These are phyloP conservation scores for Venturia carpophila DNA, from an alignment of 2,329 filamentous ascomycete species.

Conservation along the genomic window DNA sequence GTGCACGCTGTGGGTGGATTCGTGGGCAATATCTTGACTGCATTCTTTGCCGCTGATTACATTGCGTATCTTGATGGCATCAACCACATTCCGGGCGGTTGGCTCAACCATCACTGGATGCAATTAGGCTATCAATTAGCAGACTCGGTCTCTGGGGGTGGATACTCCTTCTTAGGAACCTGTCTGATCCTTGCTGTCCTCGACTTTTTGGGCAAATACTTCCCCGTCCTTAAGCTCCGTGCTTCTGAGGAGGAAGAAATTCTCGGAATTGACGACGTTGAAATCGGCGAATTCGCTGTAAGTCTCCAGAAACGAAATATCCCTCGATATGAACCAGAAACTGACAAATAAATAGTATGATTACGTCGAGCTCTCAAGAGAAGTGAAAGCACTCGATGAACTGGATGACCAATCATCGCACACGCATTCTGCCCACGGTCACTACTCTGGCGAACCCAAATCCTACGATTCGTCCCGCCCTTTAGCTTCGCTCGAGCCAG, in stretches of 20 bases:
- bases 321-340: slow-evolving; percentile 15
- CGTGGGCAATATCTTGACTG: slow-evolving; percentile 71
- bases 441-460: slow-evolving; percentile 15
- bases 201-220: slow-evolving; percentile 64
- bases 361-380: slow-evolving; percentile 75
- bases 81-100: slow-evolving; percentile 63
- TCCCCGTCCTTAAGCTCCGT: slow-evolving; percentile 68
- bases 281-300: slow-evolving; percentile 86
- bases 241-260: slow-evolving; percentile 71
- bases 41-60: slow-evolving; percentile 77
- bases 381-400: slow-evolving; percentile 46
- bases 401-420: slow-evolving; percentile 18
- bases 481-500: slow-evolving; percentile 17
- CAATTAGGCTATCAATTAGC: slow-evolving; percentile 79
- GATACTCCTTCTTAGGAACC: slow-evolving; percentile 71
- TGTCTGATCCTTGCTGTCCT: slow-evolving; percentile 58
- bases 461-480: slow-evolving; percentile 16
- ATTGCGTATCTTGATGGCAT: slow-evolving; percentile 72
- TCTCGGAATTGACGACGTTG: slow-evolving; percentile 77
- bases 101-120: slow-evolving; percentile 76
- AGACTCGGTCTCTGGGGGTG: slow-evolving; percentile 66
- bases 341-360: slow-evolving; percentile 52
- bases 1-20: slow-evolving; percentile 72
- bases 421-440: background rate
- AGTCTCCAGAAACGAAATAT: slow-evolving; percentile 25